These are phyloP conservation scores for Pichia cactophila DNA, from an alignment of 1,139 yeast genomes.

Conservation along the genomic window DNA sequence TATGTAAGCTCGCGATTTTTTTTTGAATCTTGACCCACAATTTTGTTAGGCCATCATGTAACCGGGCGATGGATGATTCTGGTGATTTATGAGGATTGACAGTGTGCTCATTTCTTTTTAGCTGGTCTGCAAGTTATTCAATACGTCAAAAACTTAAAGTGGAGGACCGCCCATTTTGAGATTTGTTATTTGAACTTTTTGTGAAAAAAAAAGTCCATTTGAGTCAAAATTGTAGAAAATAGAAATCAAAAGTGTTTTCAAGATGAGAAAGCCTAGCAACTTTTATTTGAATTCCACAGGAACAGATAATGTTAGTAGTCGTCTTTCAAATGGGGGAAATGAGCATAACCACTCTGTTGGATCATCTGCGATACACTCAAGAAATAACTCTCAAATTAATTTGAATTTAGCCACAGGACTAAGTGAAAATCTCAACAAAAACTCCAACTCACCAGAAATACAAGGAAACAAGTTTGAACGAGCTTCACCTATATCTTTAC, in stretches of 20 bases:
- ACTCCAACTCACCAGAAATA: neutral
- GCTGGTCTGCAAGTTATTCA: neutral
- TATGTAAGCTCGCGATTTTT: no score
- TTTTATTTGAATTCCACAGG: neutral
- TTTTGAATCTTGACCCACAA: neutral
- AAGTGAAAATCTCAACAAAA: neutral
- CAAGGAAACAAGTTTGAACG: neutral
- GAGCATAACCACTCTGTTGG: neutral
- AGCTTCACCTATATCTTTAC: constrained; percentile 4
- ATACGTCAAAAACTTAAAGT: no score
- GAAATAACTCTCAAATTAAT: neutral
- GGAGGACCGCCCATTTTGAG: no score
- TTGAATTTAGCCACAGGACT: constrained; percentile 1
- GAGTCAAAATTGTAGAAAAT: neutral
- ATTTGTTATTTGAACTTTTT: no score
- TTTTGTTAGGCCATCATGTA: neutral
- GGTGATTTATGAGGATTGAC: neutral
- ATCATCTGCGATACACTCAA: neutral
- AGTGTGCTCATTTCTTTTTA: neutral
- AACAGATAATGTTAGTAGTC: neutral
- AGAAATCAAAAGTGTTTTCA: neutral
- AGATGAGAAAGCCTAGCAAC: neutral
- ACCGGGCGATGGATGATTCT: neutral
- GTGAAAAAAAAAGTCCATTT: no score
- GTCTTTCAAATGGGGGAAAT: neutral